These are phyloP conservation scores for Dendrobium huoshanense DNA, from an alignment of 106 monocot genomes.

Conservation along the genomic window DNA sequence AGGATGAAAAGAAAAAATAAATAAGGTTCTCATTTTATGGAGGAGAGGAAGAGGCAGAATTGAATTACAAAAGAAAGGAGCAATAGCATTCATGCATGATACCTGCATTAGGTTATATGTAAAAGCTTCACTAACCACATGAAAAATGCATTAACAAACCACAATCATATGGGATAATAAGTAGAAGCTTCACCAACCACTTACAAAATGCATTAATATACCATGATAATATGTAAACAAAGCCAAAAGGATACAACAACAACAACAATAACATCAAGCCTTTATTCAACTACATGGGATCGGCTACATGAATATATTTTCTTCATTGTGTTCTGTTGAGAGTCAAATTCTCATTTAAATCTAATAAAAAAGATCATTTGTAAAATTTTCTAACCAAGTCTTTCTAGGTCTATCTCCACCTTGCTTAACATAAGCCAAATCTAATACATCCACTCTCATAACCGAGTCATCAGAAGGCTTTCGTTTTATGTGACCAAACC, in stretches of 20 bases:
- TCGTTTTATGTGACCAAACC: too few species aligned
- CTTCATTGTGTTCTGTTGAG: too few species aligned
- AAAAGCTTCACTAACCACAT: not conserved
- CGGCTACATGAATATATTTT: too few species aligned
- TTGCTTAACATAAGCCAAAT: too few species aligned
- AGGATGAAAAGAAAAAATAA: not conserved
- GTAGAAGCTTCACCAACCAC: not conserved
- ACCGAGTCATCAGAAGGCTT: too few species aligned
- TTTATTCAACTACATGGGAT: too few species aligned
- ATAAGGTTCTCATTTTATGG: not conserved
- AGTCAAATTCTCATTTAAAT: too few species aligned
- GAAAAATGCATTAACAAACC: not conserved
- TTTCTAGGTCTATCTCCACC: too few species aligned
- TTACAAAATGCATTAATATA: not conserved
- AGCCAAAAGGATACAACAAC: not conserved
- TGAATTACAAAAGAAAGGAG: constrained; percentile 22
- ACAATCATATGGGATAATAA: not conserved
- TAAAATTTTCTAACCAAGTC: too few species aligned
- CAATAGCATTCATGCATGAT: constrained; percentile 55
- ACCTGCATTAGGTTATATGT: constrained; percentile 32
- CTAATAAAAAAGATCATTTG: too few species aligned
- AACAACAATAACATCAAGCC: not conserved
- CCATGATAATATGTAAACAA: not conserved
- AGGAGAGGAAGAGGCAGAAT: not conserved
- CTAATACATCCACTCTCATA: too few species aligned